These are phyloP conservation scores for Cucumis melo DNA, from an alignment of 306 rosid genomes.

Conservation along the genomic window DNA sequence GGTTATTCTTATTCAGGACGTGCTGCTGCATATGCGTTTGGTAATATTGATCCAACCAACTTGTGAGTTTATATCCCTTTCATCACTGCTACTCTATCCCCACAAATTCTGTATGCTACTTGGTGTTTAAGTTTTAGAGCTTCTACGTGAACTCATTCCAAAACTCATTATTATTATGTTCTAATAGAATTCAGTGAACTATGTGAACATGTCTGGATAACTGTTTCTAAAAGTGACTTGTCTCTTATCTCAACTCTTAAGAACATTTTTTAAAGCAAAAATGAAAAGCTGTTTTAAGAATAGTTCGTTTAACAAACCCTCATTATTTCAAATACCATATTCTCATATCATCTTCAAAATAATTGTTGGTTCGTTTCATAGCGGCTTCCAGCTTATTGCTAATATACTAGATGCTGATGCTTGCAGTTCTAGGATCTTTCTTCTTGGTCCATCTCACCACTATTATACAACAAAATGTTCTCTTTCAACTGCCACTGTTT, in stretches of 20 bases:
- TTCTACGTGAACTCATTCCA: not conserved
- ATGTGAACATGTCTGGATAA: not conserved
- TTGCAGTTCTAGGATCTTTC: conserved; percentile 73
- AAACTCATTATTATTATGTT: not conserved
- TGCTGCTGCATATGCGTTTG: conserved; percentile 96
- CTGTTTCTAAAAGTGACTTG: not conserved
- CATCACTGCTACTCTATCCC: not conserved
- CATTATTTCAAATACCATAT: not conserved
- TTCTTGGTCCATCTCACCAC: conserved; percentile 98
- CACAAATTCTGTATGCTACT: not conserved
- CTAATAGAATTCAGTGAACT: not conserved
- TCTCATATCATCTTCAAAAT: not conserved
- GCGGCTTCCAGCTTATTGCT: not conserved
- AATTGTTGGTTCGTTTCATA: not conserved
- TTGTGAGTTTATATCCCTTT: conserved; percentile 28
- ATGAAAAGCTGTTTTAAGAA: not conserved
- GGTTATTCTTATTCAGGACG: conserved; percentile 94
- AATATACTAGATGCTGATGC: conserved; percentile 8
- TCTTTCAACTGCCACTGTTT: conserved; percentile 72
- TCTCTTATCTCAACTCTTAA: not conserved
- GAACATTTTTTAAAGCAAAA: not conserved
- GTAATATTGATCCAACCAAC: conserved; percentile 82
- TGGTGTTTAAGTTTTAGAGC: not conserved
- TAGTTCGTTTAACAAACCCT: not conserved
- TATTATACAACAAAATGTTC: conserved; percentile 85